Evolutionary conservation across 805 yeast species (phyloP), one percentile per base, ranked within the genome.

Genomic region (Kazachstania kunashirensis): DNA sequence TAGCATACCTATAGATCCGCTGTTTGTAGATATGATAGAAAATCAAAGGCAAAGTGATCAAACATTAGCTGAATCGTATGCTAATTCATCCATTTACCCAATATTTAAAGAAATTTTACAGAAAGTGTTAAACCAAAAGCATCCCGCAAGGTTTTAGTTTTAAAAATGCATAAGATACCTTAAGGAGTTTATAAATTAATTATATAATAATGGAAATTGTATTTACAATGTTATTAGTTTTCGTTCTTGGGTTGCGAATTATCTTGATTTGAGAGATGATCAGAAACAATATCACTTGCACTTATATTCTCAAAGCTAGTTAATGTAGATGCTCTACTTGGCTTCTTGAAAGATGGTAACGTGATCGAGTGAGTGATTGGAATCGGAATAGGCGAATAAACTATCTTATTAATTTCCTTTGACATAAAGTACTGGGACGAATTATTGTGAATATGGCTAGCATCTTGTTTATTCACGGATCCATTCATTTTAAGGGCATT

Each of bases 1-100:
- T 0, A 76, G 77, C 36, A 77, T 92, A 4, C 99, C 99, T 0
- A 84, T 92, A 19, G 97, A 92, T 53, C 97, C 98, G 2, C 70
- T 68, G 34, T 92, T 94, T 63, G 89, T 84, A 25, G 85, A 84
- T 47, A 59, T 85, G 67, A 75, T 92, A n/a, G 99, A 92, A 57
- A 66, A 66, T 34, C 66, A 66, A 38, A 48, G 57, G 20, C 44
- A 49, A 3, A 48, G 52, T 14, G 52, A 50, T 8, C 43, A 45
- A 14, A 42, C 50, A 4, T 45, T 72, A 29, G 47, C 64, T 2
- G 61, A 63, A 11, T 46, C 60, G 29, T 73, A 71, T 43, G 39
- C 50, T 26, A 43, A 45, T 6, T 49, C 61, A 4, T 40, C 58
- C 9, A 41, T 64, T 19, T 51, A 45, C 18, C 63, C 66, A 5